These are phyloP conservation scores for Talaromyces sp. DNA, from an alignment of 2,329 filamentous ascomycete genomes.

Conservation along the genomic window DNA sequence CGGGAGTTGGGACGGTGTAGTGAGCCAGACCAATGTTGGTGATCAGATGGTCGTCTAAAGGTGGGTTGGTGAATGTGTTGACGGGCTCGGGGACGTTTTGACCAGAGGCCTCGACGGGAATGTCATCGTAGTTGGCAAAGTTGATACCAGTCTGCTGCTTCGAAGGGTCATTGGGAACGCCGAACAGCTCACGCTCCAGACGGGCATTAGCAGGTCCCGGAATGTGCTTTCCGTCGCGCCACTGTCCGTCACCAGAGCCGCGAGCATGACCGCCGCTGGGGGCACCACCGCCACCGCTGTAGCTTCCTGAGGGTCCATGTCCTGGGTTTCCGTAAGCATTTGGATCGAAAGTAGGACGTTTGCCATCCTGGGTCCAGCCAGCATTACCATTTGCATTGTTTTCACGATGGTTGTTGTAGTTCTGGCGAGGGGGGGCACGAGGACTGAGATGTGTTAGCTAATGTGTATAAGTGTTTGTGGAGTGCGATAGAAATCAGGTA, in stretches of 20 bases:
- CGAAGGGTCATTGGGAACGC: constrained; percentile 80
- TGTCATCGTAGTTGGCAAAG: constrained; percentile 99
- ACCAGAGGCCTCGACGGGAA: constrained; percentile 94
- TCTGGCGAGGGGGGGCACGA: constrained; percentile 40
- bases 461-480: not conserved
- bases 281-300: constrained; percentile 29
- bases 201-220: constrained; percentile 84
- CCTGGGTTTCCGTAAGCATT: constrained; percentile 61
- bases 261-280: constrained; percentile 55
- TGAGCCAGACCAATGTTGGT: constrained; percentile 89
- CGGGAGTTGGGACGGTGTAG: constrained; percentile 93
- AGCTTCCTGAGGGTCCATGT: constrained; percentile 42
- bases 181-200: constrained; percentile 93
- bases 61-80: constrained; percentile 85
- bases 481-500: not conserved
- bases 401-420: constrained; percentile 54
- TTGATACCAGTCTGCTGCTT: constrained; percentile 99
- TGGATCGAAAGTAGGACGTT: constrained; percentile 54
- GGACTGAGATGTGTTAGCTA: constrained; percentile 22
- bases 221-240: constrained; percentile 95
- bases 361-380: constrained; percentile 36
- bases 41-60: constrained; percentile 89
- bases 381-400: constrained; percentile 37
- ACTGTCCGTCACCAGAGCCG: constrained; percentile 91
- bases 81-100: constrained; percentile 91